Evolutionary conservation across 345 rosid genomes (phyloP).

Genomic region (Eucalyptus regnans): DNA sequence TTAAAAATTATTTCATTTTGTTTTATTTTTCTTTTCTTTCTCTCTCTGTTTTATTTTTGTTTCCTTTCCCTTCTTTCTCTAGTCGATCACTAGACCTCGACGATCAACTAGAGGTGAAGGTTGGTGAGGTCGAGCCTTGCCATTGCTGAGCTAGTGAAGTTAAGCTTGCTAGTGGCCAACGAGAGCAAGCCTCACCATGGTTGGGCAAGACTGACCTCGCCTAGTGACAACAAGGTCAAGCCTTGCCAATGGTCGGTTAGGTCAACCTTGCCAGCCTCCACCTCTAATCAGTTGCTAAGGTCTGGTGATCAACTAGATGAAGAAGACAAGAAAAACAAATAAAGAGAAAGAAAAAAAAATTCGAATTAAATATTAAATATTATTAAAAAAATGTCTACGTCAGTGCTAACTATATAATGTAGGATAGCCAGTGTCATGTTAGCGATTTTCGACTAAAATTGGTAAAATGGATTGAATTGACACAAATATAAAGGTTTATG

Average conservation of each 20-base stretch:
- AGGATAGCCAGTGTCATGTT: accelerated
- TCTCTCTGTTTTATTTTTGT: no score
- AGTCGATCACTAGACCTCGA: accelerated
- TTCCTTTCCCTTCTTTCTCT: neutral
- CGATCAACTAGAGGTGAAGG: neutral
- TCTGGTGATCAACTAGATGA: neutral
- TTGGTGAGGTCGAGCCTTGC: neutral
- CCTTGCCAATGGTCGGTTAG: no score
- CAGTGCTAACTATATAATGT: accelerated
- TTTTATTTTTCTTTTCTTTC: no score
- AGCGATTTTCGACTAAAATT: no score
- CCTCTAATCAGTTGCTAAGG: accelerated
- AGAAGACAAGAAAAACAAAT: neutral
- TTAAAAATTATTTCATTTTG: no score
- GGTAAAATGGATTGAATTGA: accelerated
- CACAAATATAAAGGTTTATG: no score
- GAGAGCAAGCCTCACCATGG: no score
- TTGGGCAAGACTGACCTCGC: no score
- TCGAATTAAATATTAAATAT: no score
- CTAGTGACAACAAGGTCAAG: neutral
- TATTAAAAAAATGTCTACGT: accelerated
- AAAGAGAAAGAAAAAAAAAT: no score
- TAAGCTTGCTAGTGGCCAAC: accelerated
- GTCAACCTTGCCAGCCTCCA: neutral
- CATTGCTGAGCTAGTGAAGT: neutral